Evolutionary conservation across 768 basidiomycete species (phyloP).

Genomic region (Lepiota venenata): DNA sequence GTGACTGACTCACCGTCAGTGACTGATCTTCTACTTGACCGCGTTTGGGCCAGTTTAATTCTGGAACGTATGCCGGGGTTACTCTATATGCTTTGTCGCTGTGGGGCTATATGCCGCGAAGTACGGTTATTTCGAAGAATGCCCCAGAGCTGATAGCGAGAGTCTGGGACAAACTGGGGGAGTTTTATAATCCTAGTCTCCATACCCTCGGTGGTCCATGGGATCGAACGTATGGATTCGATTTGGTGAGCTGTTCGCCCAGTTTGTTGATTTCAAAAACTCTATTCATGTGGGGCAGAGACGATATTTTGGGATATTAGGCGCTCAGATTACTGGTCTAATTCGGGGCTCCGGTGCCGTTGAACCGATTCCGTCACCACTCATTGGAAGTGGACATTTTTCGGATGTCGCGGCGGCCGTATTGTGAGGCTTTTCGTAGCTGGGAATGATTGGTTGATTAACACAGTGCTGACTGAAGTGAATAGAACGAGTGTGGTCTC

Average conservation of each 20-base stretch:
- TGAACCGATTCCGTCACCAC: conserved; percentile 23
- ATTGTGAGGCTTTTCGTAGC: conserved; percentile 15
- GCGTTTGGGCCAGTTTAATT: conserved; percentile 21
- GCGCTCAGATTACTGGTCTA: conserved; percentile 23
- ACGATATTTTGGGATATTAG: conserved; percentile 25
- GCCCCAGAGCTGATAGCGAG: conserved; percentile 23
- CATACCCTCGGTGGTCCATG: conserved; percentile 25
- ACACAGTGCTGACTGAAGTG: background rate
- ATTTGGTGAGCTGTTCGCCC: conserved; percentile 16
- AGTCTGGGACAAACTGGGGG: conserved; percentile 21
- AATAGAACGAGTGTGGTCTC: conserved; percentile 22
- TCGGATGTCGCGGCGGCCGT: conserved; percentile 22
- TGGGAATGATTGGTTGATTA: background rate
- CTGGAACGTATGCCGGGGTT: conserved; percentile 27
- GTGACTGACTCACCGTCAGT: background rate
- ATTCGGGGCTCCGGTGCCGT: conserved; percentile 23
- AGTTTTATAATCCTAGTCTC: conserved; percentile 25
- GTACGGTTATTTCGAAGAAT: conserved; percentile 20
- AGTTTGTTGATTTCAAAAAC: background rate
- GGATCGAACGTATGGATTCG: conserved; percentile 27
- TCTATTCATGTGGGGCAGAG: conserved; percentile 11
- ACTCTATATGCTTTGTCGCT: conserved; percentile 26
- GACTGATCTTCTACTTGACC: background rate
- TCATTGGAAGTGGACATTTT: conserved; percentile 24
- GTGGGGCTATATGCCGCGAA: conserved; percentile 28